These are phyloP conservation scores for Macadamia tetraphylla DNA, from an alignment of 164 flowering plant genomes.

Conservation along the genomic window DNA sequence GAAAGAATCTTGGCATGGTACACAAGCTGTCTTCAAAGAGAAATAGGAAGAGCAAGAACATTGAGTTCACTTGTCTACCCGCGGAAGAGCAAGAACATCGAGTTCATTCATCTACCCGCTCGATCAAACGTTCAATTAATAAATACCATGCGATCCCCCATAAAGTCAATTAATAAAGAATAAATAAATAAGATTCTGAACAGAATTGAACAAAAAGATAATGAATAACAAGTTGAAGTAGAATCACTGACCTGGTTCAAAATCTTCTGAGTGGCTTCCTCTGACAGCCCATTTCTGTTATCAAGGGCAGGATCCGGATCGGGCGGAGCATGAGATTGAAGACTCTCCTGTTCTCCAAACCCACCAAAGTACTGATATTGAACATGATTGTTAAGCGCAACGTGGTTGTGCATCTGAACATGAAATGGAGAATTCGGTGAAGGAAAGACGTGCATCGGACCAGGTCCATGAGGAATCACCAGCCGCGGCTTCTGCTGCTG, in stretches of 20 bases:
- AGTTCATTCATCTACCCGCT: too few relatives aligned
- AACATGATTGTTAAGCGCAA: conserved; percentile 22
- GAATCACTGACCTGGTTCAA: conserved; percentile 53
- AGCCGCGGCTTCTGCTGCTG: conserved; percentile 19
- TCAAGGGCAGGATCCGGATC: conserved; percentile 27
- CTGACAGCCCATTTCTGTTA: conserved; percentile 34
- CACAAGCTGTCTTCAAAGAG: too few relatives aligned
- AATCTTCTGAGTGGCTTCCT: conserved; percentile 52
- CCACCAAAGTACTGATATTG: conserved; percentile 22
- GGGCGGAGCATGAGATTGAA: conserved; percentile 9
- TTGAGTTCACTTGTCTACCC: too few relatives aligned
- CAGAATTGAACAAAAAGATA: not conserved
- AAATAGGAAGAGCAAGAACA: too few relatives aligned
- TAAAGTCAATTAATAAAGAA: too few relatives aligned
- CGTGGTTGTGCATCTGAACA: conserved; percentile 11
- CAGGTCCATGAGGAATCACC: conserved; percentile 20
- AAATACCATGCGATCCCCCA: too few relatives aligned
- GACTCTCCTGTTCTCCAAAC: conserved; percentile 26
- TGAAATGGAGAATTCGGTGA: conserved; percentile 30
- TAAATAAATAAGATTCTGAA: too few relatives aligned
- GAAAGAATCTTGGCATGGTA: too few relatives aligned
- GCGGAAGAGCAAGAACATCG: too few relatives aligned
- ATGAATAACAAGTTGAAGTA: not conserved
- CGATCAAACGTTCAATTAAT: too few relatives aligned
- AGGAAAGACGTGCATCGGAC: conserved; percentile 31